A percentile compares a stretch with the other conserved stretches of the same genome.
These are phyloP conservation scores for Amphichorda felina DNA, from an alignment of 2,329 filamentous ascomycete genomes.

Conservation along the genomic window DNA sequence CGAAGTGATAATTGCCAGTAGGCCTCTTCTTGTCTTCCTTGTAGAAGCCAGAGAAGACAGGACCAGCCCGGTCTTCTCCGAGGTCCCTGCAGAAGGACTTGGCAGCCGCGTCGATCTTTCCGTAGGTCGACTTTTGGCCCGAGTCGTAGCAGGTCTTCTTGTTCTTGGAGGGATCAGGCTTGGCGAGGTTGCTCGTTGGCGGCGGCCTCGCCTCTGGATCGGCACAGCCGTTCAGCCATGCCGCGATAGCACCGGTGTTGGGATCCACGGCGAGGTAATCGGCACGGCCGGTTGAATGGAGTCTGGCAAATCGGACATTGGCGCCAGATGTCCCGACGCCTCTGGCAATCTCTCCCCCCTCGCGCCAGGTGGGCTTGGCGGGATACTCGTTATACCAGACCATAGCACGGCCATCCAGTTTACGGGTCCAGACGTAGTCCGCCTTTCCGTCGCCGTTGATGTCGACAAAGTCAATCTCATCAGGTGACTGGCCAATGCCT, in stretches of 20 bases:
- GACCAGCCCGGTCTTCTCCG: background rate
- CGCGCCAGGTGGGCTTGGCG: conserved; percentile 6
- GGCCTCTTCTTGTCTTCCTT: conserved; percentile 5
- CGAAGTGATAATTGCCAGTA: conserved; percentile 5
- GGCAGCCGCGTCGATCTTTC: conserved; percentile 3
- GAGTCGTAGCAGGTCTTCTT: conserved; percentile 6
- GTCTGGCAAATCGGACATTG: conserved; percentile 7
- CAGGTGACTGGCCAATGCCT: conserved; percentile 7
- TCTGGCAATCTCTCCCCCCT: conserved; percentile 4
- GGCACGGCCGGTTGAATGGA: conserved; percentile 3
- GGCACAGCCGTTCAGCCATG: conserved; percentile 6
- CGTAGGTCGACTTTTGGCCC: conserved; percentile 5
- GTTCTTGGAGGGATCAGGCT: conserved; percentile 4
- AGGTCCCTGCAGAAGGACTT: conserved; percentile 8
- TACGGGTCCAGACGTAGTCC: conserved; percentile 9
- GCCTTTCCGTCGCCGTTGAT: conserved; percentile 10
- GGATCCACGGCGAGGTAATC: conserved; percentile 5
- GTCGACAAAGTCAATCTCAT: conserved; percentile 10
- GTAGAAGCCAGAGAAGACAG: conserved; percentile 5
- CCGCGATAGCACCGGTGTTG: conserved; percentile 1
- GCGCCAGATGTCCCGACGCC: conserved; percentile 8
- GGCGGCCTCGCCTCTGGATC: too few relatives aligned
- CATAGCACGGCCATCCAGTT: conserved; percentile 5
- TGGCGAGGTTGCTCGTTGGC: too few relatives aligned
- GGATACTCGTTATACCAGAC: conserved; percentile 10